Base-by-base conservation (phyloP, 441 rosid genomes). In the Populus trichocarpa region DNA sequence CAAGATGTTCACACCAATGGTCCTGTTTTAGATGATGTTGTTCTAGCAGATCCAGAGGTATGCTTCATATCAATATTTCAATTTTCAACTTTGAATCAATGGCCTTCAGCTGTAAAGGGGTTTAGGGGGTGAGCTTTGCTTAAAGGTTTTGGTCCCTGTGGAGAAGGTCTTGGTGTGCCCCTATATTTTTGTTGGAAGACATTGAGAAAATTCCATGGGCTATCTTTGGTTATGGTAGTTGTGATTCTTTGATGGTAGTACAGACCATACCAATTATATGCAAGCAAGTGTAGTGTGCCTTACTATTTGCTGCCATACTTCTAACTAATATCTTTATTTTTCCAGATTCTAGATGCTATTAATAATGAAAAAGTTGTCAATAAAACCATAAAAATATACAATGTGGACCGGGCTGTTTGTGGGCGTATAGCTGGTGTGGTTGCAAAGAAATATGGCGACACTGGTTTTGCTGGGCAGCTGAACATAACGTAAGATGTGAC, bases 391-490 rank as follows among this genome's bases (percentile, higher is more conserved):
- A 87, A 86, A 73, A 92, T 96, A 89, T 89, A 83, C 91, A 96
- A 94, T 83, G 86, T 91, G 81, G 98, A 96, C 83, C 98, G 94
- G 82, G 98, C 97, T 8, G 94, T 81, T 82, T 94, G 98, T 86
- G 97, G 98, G 78, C 96, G 97, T 65, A 67, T 93, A 81, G 93
- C 96, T 22, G 97, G 99, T 18, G 96, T 82, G 50, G 77, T 94
- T 28, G 98, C 98, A 25, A 93, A 93, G 90, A 94, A 89, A 79
- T 94, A 96, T 81, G 98, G 98, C 50, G 98, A 94, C 85, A 91
- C 97, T 71, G 93, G 98, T 77, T 96, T 96, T 84, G 98, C 98
- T 0, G 96, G 99, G 79, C 95, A 93, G 87, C 88, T 96, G 78
- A 94, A 94, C 79, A 84, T 96, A 78, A 92, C 93, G 99, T 94